Base-by-base conservation (phyloP, 345 rosid species). In the Citrus sp. region DNA sequence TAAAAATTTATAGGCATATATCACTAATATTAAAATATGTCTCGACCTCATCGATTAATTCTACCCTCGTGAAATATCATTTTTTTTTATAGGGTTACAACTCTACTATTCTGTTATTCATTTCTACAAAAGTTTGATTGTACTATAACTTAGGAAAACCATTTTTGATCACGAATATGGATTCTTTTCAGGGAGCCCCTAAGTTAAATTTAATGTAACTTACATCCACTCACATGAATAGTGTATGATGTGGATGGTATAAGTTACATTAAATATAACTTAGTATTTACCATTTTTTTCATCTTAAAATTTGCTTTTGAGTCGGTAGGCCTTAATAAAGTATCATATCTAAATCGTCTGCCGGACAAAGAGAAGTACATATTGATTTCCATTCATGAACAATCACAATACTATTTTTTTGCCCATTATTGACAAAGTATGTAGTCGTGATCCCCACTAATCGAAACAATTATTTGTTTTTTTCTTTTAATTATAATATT, bases 171-270 rank as follows among this genome's bases (percentile, higher is more conserved):
- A 13, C 5, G 18, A 46, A 0, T 1, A 13, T 42, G 0, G 1
- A 46, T 16, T 46, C 1, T 46, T 3, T 64, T 13, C 2, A 0
- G 0, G 34, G 34, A 4, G 5, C 5, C 0, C 34, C 0, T 32
- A 32, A 32, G 0, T 32, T 32, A 4, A 32, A 32, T 32, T 32
- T 32, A 32, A 32, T 32, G 5, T 0, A 32, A 32, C 1, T 32
- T 32, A 4, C 34, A 32, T 32, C 5, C 0, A 32, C 34, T 32
- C 34, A 32, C 5, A 32, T 32, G 0, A 0, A 32, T 0, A 32
- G 0, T 32, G 0, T 4, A 32, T 32, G 0, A 32, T 4, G 5
- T 32, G 34, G 5, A 0, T 32, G 5, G 34, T 32, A 0, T 32
- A 32, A 32, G 5, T 32, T 32, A 32, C 5, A 0, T 32, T 0